Conservation (phyloP, 2,329 filamentous ascomycete genomes). For the Cadophora sp. region DNA sequence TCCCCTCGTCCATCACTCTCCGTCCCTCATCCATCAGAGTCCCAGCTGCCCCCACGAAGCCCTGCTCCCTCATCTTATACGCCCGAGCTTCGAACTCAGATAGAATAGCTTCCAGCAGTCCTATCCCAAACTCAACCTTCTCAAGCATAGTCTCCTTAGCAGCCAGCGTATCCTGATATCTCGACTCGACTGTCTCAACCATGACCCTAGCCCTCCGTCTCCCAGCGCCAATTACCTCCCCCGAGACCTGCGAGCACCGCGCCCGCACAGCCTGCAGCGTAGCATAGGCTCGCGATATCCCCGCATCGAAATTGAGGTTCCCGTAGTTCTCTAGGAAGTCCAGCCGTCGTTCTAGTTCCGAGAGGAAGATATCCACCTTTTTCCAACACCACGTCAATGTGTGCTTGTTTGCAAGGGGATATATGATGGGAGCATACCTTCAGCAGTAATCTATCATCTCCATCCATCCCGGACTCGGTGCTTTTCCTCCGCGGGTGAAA, state of each 20-base stretch:
- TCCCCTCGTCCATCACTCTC: constrained; percentile 79
- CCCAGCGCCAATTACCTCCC: constrained; percentile 87
- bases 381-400: constrained; percentile 9
- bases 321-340: constrained; percentile 90
- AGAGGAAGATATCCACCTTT: constrained; percentile 82
- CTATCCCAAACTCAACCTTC: constrained; percentile 87
- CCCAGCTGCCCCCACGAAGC: constrained; percentile 74
- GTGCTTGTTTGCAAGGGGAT: constrained; percentile 19
- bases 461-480: constrained; percentile 66
- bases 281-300: constrained; percentile 82
- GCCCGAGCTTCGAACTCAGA: constrained; percentile 84
- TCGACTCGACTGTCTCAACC: constrained; percentile 87
- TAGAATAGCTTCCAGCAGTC: constrained; percentile 84
- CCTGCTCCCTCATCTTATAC: constrained; percentile 78
- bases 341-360: constrained; percentile 84
- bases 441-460: constrained; percentile 66
- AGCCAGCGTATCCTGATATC: constrained; percentile 85
- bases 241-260: constrained; percentile 87
- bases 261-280: constrained; percentile 87
- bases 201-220: constrained; percentile 84
- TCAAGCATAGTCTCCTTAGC: constrained; percentile 89
- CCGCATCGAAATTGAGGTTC: constrained; percentile 81
- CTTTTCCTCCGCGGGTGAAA: constrained; percentile 61
- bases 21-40: constrained; percentile 79
- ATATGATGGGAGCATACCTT: constrained; percentile 52